Evolutionary conservation across 192 early-diverging fungal genomes (phyloP), one percentile per base, ranked within the genome.

Genomic region (Lunasporangiospora selenospora): DNA sequence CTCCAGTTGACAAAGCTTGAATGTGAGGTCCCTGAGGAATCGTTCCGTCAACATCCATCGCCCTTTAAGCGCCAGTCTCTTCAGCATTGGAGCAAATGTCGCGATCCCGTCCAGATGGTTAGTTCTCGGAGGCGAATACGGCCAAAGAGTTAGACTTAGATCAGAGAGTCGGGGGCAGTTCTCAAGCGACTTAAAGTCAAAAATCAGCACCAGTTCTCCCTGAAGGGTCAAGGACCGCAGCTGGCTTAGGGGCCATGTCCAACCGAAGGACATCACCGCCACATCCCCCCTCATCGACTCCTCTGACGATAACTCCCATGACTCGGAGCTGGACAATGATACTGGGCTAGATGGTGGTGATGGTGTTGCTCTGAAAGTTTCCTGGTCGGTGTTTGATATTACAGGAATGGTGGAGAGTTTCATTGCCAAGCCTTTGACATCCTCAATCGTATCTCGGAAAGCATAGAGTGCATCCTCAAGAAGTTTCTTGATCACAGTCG

Each of bases 201-300:
- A 73, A 59, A 54, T 63, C 18, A 32, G 40, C 1, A 61, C 69
- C 5, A 73, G 26, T 33, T 73, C 69, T 6, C 69, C 69, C 16
- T 46, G 31, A 1, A 73, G 59, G 34, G 40, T 56, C 24, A 73
- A 18, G 2, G 42, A 33, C 0, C 48, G 29, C 16, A 73, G 24
- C 13, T 32, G 59, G 5, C 32, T n/a, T 10, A 73, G 24, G 12
- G 53, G 45, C 69, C 61, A 63, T 0, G 60, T 31, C 69, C 59
- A 73, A 7, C 69, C 69, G 47, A 73, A 73, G 1, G 31, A 44
- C n/a, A n/a, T n/a, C n/a, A n/a, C n/a, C n/a, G n/a, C n/a, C n/a
- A n/a, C n/a, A n/a, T n/a, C n/a, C n/a, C n/a, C n/a, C n/a, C n/a
- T n/a, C n/a, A n/a, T n/a, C n/a, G n/a, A n/a, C n/a, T n/a, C n/a